Percentiles rank a stretch among this genome's conserved stretches.
phyloP scores from a whole-genome alignment of 2,329 filamentous ascomycete species.

The Macrophomina pseudophaseolina region DNA sequence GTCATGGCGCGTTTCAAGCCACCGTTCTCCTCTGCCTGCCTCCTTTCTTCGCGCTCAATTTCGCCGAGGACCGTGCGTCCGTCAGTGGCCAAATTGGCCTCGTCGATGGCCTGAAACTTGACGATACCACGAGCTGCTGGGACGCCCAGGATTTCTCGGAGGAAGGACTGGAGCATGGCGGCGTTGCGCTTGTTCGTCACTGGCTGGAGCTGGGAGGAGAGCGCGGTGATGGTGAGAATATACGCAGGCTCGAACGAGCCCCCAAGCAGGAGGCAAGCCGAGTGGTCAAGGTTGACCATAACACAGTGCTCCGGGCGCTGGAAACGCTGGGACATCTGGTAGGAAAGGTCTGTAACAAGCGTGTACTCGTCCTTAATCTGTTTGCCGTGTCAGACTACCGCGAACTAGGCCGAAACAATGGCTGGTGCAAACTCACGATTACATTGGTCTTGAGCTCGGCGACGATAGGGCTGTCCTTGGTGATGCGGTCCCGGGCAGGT shows the following conservation, averaged over 20 bases:
- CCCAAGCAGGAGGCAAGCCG: constrained; percentile 74
- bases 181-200: constrained; percentile 82
- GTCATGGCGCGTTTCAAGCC: constrained; percentile 49
- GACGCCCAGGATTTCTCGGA: constrained; percentile 74
- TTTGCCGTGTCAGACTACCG: constrained; percentile 31
- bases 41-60: constrained; percentile 63
- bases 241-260: constrained; percentile 82
- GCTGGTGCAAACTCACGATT: constrained; percentile 47
- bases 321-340: constrained; percentile 75
- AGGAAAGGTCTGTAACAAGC: constrained; percentile 74
- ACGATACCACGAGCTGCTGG: constrained; percentile 70
- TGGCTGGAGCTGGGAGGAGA: constrained; percentile 71
- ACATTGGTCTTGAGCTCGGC: constrained; percentile 57
- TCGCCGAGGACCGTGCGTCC: constrained; percentile 73
- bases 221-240: constrained; percentile 72
- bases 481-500: constrained; percentile 48
- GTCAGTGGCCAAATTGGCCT: constrained; percentile 74
- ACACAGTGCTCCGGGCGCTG: constrained; percentile 75
- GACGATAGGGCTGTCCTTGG: constrained; percentile 53
- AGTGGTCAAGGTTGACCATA: constrained; percentile 76
- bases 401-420: background rate
- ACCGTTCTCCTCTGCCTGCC: constrained; percentile 48
- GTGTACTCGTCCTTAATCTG: constrained; percentile 77
- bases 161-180: constrained; percentile 74
- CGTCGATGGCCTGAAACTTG: constrained; percentile 70